Evolutionary conservation across 1,139 yeast species (phyloP).

Genomic region (Yamadazyma mexicana): DNA sequence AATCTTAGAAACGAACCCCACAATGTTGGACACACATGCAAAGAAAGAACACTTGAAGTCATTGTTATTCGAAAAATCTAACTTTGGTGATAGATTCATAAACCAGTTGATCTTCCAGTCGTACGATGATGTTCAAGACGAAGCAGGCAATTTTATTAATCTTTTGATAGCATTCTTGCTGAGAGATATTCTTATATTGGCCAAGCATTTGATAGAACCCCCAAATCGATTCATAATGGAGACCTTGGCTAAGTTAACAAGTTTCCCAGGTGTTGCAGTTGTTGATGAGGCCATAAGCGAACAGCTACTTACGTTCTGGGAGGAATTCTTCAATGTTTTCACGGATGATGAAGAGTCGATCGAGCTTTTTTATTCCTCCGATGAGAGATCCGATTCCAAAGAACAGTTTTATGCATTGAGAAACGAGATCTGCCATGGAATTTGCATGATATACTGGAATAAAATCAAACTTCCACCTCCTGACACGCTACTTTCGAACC

Average conservation of each 20-base stretch:
- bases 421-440: constrained; percentile 37
- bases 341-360: constrained; percentile 53
- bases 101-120: constrained; percentile 21
- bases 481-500: constrained; percentile 14
- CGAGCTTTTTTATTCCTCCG: constrained; percentile 23
- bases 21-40: constrained; percentile 28
- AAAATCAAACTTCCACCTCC: constrained; percentile 43
- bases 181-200: constrained; percentile 49
- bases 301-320: constrained; percentile 79
- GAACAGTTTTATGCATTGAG: constrained; percentile 28
- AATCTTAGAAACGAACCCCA: constrained; percentile 46
- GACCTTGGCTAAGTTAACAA: constrained; percentile 57
- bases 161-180: constrained; percentile 55
- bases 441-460: constrained; percentile 61
- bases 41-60: constrained; percentile 25
- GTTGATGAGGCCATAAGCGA: constrained; percentile 68
- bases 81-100: constrained; percentile 41
- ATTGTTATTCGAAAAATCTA: constrained; percentile 35
- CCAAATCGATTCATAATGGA: constrained; percentile 41
- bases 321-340: constrained; percentile 64
- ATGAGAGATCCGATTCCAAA: constrained; percentile 7
- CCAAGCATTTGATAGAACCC: constrained; percentile 45
- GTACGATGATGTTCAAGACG: constrained; percentile 38
- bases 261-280: constrained; percentile 60
- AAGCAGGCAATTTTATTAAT: constrained; percentile 48